Evolutionary conservation across 2,329 filamentous ascomycete genomes (phyloP), one percentile per base, ranked within the genome.

Genomic region (Akanthomyces lecanii): DNA sequence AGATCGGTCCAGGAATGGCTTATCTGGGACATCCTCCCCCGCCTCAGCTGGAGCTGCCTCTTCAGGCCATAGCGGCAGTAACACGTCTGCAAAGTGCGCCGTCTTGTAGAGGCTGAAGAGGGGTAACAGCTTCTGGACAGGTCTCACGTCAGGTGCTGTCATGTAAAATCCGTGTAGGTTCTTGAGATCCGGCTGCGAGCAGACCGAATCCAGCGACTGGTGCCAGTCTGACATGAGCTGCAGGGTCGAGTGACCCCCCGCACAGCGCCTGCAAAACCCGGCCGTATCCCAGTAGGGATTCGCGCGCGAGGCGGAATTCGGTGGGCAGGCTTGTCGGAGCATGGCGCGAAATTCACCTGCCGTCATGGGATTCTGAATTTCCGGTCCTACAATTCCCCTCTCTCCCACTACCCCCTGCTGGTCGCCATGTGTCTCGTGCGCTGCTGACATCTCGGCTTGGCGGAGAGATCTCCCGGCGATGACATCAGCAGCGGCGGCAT

Each of bases 61-160:
- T 83, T 81, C 64, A 61, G 59, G 82, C 74, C 68, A 81, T 78
- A 85, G 70, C 0, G 91, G 91, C 59, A 92, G 89, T 25, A 93
- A 75, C 40, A 96, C 90, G 71, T 96, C 91, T 66, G 83, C 85
- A 75, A 90, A 94, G 5, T 87, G 86, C 51, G 84, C 80, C 1
- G 88, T 85, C 68, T 91, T 92, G 55, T 86, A 88, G 63, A 89
- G 82, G 65, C 90, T 90, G 75, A 95, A 95, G 12, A 95, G 78
- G 0, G 91, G 91, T 2, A 89, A 75, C 4, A 95, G 79, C 23
- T 87, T 80, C 65, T 85, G 82, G 1, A 88, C 82, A 0, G 87
- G 83, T 55, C 85, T 83, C 66, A 85, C 79, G 0, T 83, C 79
- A 8, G 88, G 83, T 0, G 88, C 84, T 0, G 84, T 85, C 47